Conservation (phyloP, 345 rosid species). For the Gossypium herbaceum region DNA sequence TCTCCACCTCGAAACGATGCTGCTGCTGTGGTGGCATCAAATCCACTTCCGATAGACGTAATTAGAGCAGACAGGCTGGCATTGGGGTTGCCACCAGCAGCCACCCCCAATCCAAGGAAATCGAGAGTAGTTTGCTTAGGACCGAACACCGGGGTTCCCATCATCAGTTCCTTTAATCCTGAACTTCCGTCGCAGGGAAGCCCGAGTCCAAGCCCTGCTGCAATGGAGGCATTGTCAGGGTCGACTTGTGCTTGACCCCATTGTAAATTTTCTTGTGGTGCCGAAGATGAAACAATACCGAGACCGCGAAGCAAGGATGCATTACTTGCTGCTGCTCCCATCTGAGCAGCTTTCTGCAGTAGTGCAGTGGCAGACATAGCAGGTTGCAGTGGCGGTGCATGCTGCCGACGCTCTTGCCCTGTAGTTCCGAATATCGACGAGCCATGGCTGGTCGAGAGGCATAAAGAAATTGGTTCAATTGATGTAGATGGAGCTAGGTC, state of each 20-base stretch:
- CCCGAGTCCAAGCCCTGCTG: constrained; percentile 75
- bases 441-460: constrained; percentile 67
- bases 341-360: constrained; percentile 90
- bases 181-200: constrained; percentile 65
- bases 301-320: constrained; percentile 81
- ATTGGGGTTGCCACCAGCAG: constrained; percentile 56
- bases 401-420: constrained; percentile 64
- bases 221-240: constrained; percentile 45
- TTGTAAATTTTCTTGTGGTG: constrained; percentile 43
- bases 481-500: constrained; percentile 52
- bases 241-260: constrained; percentile 57
- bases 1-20: too few species aligned
- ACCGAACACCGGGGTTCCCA: constrained; percentile 79
- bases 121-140: constrained; percentile 85
- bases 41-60: constrained; percentile 61
- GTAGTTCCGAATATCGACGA: constrained; percentile 56
- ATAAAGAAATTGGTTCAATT: constrained; percentile 60
- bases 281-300: constrained; percentile 60
- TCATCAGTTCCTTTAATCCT: constrained; percentile 83
- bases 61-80: constrained; percentile 64
- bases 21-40: constrained; percentile 34
- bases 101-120: constrained; percentile 92
- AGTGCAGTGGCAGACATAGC: constrained; percentile 94
- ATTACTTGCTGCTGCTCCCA: constrained; percentile 78
- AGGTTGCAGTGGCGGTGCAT: constrained; percentile 62